Evolutionary conservation across 1,139 yeast species (phyloP), one percentile per base, ranked within the genome.

Genomic region (Yamadazyma taylorii): DNA sequence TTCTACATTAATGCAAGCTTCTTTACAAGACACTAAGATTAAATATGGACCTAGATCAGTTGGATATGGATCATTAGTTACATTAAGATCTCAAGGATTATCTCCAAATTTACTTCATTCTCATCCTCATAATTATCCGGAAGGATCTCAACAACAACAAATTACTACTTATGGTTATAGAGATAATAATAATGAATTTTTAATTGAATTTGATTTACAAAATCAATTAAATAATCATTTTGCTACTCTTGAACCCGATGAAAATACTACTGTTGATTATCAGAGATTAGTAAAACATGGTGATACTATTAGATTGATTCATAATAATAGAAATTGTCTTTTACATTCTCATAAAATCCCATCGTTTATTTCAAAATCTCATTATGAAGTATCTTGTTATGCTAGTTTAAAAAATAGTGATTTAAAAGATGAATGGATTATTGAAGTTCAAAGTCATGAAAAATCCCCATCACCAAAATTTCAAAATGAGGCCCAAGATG

Each of bases 91-190:
- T 0, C 90, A 84, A 46, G 94, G 92, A 1, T 60, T 79, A 34
- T 73, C 83, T 19, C 87, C 89, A 22, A 81, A 81, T 49, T 62
- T 85, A 39, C 58, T 85, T 32, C 94, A 85, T 51, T 84, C 92
- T 0, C 95, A 85, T 53, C 61, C 59, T 3, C 88, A 81, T 51
- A 47, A 59, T 2, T 85, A 83, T 51, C 94, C 92, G 4, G 81
- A 68, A 24, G 95, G 92, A 0, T 81, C 89, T 1, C 73, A 75
- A 40, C 90, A 84, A 55, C 82, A 79, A 46, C 94, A 85, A 58
- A 59, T 85, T 14, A 85, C 95, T 3, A 84, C 88, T 1, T 85
- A 85, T 56, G 88, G 88, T 0, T 80, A 73, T 55, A 79, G 82
- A 41, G 95, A 85, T 57, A 63, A 63, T 19, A 85, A 85, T 54